These are phyloP conservation scores for Globisporangium polare DNA, from an alignment of 352 stramenopile genomes.

Conservation along the genomic window DNA sequence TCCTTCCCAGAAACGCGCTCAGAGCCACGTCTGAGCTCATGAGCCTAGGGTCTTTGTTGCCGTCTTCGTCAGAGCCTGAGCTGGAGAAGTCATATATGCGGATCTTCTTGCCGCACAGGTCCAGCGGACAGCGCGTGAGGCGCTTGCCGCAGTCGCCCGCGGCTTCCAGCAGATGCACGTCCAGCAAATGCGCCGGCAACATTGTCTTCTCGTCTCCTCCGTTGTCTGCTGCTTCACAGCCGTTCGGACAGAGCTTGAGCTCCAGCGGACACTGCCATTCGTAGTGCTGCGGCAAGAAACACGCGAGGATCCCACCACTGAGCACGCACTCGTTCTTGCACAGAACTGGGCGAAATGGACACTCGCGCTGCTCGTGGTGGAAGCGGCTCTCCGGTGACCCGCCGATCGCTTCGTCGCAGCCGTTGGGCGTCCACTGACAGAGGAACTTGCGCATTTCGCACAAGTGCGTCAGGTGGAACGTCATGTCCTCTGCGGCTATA, in stretches of 20 bases:
- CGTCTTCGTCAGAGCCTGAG: not conserved
- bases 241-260: slow-evolving; percentile 35
- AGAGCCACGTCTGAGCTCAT: slow-evolving; percentile 19
- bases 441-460: slow-evolving; percentile 40
- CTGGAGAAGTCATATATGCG: slow-evolving; percentile 31
- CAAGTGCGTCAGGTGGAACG: slow-evolving; percentile 48
- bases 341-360: slow-evolving; percentile 38
- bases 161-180: slow-evolving; percentile 40
- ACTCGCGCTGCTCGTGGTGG: slow-evolving; percentile 60
- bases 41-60: not conserved
- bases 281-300: slow-evolving; percentile 57
- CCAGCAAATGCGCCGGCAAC: slow-evolving; percentile 33
- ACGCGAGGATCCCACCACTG: slow-evolving; percentile 34
- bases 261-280: slow-evolving; percentile 64
- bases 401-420: slow-evolving; percentile 40
- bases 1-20: not conserved
- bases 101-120: slow-evolving; percentile 68
- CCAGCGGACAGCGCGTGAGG: slow-evolving; percentile 37
- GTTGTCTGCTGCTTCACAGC: not conserved
- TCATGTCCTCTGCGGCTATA: slow-evolving; percentile 51
- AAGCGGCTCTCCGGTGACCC: slow-evolving; percentile 33
- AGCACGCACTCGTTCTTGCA: slow-evolving; percentile 52
- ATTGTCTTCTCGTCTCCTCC: not conserved
- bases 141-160: slow-evolving; percentile 43
- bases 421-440: slow-evolving; percentile 51